A percentile compares a stretch with the other conserved stretches of the same genome.
Evolutionary conservation across 305 asterid genomes (phyloP).

Genomic region (Solanum hybrid): DNA sequence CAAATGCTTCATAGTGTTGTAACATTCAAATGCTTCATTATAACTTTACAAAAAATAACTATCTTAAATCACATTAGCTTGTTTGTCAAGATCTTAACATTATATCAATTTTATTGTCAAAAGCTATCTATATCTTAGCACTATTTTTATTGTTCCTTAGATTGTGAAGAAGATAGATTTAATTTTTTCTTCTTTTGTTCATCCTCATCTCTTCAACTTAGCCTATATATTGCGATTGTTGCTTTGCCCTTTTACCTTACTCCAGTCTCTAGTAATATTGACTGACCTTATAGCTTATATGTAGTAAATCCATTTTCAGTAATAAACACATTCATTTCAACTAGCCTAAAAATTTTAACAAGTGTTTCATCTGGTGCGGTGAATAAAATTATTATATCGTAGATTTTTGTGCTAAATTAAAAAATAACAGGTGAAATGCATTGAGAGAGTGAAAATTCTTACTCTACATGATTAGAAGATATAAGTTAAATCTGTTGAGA

Average conservation of each 20-base stretch:
- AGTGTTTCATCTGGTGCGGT: too few relatives aligned
- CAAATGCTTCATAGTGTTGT: too few relatives aligned
- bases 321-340: neutral
- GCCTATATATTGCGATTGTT: neutral
- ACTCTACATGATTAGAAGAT: too few relatives aligned
- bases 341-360: neutral
- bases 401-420: neutral
- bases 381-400: too few relatives aligned
- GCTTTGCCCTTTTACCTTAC: neutral
- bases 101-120: neutral
- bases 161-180: neutral
- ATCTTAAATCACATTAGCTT: neutral
- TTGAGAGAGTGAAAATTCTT: neutral
- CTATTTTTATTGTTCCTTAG: neutral
- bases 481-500: neutral
- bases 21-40: too few relatives aligned
- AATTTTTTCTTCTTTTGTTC: neutral
- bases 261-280: neutral
- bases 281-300: neutral
- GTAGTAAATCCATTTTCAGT: neutral
- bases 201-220: neutral
- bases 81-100: too few relatives aligned
- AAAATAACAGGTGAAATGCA: neutral
- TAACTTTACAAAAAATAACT: too few relatives aligned
- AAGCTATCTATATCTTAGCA: neutral